phyloP scores from a whole-genome alignment of 129 eudicot species.

The Helianthus annuus region DNA sequence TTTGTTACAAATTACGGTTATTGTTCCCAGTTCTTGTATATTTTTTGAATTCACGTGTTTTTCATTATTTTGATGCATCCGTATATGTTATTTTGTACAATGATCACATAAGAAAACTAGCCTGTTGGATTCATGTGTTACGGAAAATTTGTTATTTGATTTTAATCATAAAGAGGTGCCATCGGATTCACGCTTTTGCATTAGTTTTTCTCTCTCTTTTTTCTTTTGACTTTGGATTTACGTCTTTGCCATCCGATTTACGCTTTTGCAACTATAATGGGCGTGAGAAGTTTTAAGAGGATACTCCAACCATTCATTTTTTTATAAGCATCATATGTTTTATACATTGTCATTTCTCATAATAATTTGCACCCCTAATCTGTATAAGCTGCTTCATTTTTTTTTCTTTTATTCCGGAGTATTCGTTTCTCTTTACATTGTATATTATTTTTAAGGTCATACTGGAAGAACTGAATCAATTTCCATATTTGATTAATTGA shows the following conservation, averaged over 20 bases:
- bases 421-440: not conserved
- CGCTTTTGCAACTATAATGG: not conserved
- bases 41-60: not conserved
- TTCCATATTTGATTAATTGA: not conserved
- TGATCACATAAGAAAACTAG: not conserved
- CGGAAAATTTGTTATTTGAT: slow-evolving; percentile 1
- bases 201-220: not conserved
- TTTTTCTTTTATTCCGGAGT: not conserved
- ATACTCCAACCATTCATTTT: not conserved
- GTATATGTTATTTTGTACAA: not conserved
- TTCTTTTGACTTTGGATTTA: not conserved
- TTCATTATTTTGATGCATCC: not conserved
- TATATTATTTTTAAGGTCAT: not conserved
- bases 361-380: not conserved
- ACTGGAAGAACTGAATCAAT: slow-evolving; percentile 3
- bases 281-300: not conserved
- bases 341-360: not conserved
- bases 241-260: not conserved
- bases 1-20: not conserved
- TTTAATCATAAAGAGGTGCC: not conserved
- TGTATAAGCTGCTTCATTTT: not conserved
- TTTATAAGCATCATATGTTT: not conserved
- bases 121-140: slow-evolving; percentile 7
- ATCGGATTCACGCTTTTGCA: not conserved
- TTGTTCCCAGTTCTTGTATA: slow-evolving; percentile 2